Evolutionary conservation across 768 basidiomycete species (phyloP), one percentile per base, ranked within the genome.

Genomic region (Kwoniella bestiolae): DNA sequence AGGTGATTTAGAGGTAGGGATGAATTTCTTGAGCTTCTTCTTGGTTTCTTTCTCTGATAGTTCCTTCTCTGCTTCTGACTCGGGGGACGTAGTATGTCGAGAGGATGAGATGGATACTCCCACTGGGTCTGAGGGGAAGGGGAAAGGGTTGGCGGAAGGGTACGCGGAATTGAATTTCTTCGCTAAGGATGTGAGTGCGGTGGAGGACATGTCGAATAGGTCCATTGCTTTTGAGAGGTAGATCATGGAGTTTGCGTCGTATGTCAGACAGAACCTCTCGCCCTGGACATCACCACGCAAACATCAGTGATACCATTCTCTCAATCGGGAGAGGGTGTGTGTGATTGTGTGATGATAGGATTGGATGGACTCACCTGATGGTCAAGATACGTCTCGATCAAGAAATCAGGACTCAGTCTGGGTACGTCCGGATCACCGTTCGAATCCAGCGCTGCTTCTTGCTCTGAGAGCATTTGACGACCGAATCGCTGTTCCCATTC

Each of bases 171-270:
- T 65, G 65, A 70, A 81, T 49, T 74, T 70, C 25, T 79, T 74
- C 32, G 86, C 85, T 31, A 97, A 83, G 26, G 86, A 86, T 52
- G 85, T 80, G 18, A 99, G 85, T 16, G 92, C 86, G 16, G 91
- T 86, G 0, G 84, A 83, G 3, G 92, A 93, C 87, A 99, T 89
- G 82, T 97, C 95, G 82, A 99, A 99, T 0, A 98, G 85, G 80
- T 98, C 96, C 96, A 99, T 99, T 32, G 96, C 96, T 82, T 98
- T 99, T 5, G 92, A 95, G 66, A 99, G 88, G 84, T 98, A 99
- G 70, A 98, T 93, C 81, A 98, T 89, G 1, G 94, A 97, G 83
- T 98, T 99, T 64, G 96, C 95, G 79, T 99, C 96, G 80, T 98
- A 99, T 79, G 96, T 98, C 63, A 99, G 84, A 80, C 96, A 98